A percentile compares a stretch with the other conserved stretches of the same genome.
phyloP scores from a whole-genome alignment of 208 protist genomes.

The Leishmania tropica region DNA sequence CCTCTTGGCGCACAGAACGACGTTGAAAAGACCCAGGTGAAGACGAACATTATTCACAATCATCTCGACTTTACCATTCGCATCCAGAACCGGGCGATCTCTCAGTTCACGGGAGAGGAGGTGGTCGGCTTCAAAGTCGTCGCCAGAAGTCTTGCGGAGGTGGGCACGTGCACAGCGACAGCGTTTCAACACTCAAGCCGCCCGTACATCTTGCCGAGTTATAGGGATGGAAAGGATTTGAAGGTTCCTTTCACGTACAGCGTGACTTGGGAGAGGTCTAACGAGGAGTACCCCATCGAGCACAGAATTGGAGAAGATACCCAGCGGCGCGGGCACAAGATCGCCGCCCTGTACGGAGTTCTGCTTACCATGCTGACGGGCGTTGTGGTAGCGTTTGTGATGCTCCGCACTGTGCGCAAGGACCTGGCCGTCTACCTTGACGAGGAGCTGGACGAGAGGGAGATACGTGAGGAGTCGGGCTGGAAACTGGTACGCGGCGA shows the following conservation, averaged over 20 bases:
- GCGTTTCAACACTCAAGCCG: not conserved
- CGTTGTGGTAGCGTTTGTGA: constrained; percentile 31
- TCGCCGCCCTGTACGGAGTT: constrained; percentile 24
- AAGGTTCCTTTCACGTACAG: constrained; percentile 31
- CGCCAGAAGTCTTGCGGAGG: constrained; percentile 21
- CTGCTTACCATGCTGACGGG: constrained; percentile 21
- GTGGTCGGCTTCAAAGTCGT: constrained; percentile 65
- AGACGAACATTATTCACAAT: constrained; percentile 47
- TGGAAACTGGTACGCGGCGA: constrained; percentile 98
- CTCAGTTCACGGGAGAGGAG: constrained; percentile 11
- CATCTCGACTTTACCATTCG: constrained; percentile 69
- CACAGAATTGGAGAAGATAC: constrained; percentile 1
- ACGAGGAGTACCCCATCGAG: constrained; percentile 2
- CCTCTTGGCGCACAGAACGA: constrained; percentile 19
- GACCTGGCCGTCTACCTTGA: constrained; percentile 34
- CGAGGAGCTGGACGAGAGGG: constrained; percentile 35
- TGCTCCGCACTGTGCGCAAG: constrained; percentile 37
- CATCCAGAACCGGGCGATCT: constrained; percentile 11
- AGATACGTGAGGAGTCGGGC: constrained; percentile 32
- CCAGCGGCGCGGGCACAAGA: constrained; percentile 25
- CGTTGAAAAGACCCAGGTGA: not conserved
- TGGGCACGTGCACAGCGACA: not conserved
- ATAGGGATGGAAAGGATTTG: not conserved
- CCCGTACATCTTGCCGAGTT: not conserved
- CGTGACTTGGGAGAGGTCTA: constrained; percentile 26